Conservation (phyloP, 805 yeast genomes). For the Blastobotrys mokoenaii region DNA sequence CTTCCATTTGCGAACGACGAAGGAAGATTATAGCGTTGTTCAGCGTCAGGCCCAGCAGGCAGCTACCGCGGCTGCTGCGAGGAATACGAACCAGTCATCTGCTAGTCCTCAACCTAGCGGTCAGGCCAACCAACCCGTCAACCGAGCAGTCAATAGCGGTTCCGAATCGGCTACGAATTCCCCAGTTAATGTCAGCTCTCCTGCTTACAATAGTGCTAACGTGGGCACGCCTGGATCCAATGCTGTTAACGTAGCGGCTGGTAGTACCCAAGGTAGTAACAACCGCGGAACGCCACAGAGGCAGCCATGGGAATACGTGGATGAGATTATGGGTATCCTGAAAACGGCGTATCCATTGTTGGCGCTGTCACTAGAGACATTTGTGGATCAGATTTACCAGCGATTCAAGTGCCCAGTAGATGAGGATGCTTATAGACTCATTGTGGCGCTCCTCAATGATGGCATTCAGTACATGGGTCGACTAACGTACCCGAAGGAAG, state of each 20-base stretch:
- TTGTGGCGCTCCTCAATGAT: constrained; percentile 86
- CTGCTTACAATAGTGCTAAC: neutral
- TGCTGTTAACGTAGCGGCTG: neutral
- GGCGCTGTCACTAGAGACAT: constrained; percentile 85
- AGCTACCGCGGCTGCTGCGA: constrained; percentile 29
- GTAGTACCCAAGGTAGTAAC: neutral
- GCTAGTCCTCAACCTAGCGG: neutral
- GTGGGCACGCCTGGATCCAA: neutral
- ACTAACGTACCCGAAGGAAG: constrained; percentile 77
- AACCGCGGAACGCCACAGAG: constrained; percentile 24
- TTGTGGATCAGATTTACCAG: constrained; percentile 92
- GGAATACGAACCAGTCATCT: neutral
- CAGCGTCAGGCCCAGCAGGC: constrained; percentile 65
- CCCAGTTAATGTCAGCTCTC: neutral
- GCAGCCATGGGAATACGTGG: constrained; percentile 90
- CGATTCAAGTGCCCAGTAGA: constrained; percentile 90
- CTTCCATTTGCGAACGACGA: constrained; percentile 89
- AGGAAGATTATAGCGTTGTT: constrained; percentile 83
- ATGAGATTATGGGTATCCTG: constrained; percentile 86
- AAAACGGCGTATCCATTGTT: constrained; percentile 94
- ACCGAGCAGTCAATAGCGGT: constrained; percentile 4
- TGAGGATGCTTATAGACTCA: constrained; percentile 90
- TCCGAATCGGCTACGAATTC: neutral
- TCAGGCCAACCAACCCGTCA: constrained; percentile 3
- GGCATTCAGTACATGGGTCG: constrained; percentile 87